Percentiles rank a stretch among this genome's conserved stretches.
Evolutionary conservation across 768 basidiomycete genomes (phyloP).

Genomic region (Gymnopilus dilepis): DNA sequence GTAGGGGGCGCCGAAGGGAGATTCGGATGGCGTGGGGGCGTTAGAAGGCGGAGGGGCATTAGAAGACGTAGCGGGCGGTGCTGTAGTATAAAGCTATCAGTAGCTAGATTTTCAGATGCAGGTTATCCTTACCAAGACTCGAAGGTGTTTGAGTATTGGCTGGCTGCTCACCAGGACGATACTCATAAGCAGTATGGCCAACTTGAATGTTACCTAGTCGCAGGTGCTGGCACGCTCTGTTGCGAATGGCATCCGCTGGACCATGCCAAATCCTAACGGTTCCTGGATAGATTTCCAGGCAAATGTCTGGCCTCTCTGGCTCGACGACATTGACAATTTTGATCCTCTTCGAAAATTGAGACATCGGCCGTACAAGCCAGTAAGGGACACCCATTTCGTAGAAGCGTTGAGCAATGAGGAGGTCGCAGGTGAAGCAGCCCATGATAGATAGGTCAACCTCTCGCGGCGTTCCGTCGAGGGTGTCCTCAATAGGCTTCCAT

Average conservation of each 20-base stretch:
- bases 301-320: not conserved
- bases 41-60: not conserved
- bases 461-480: not conserved
- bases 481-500: not conserved
- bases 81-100: not conserved
- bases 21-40: too few species aligned
- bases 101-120: not conserved
- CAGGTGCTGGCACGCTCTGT: conserved; percentile 12
- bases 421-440: not conserved
- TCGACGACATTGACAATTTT: not conserved
- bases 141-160: not conserved
- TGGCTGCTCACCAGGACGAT: not conserved
- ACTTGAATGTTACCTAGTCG: not conserved
- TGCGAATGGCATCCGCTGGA: not conserved
- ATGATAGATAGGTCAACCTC: not conserved
- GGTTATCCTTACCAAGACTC: too few species aligned
- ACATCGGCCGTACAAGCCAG: not conserved
- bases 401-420: not conserved
- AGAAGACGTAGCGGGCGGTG: not conserved
- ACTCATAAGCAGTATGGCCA: conserved; percentile 1
- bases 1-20: not conserved
- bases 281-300: not conserved
- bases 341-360: conserved; percentile 1
- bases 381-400: not conserved
- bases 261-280: not conserved